Base-by-base conservation (phyloP, 176 grass and related monocot genomes). In the Alloteropsis semialata region DNA sequence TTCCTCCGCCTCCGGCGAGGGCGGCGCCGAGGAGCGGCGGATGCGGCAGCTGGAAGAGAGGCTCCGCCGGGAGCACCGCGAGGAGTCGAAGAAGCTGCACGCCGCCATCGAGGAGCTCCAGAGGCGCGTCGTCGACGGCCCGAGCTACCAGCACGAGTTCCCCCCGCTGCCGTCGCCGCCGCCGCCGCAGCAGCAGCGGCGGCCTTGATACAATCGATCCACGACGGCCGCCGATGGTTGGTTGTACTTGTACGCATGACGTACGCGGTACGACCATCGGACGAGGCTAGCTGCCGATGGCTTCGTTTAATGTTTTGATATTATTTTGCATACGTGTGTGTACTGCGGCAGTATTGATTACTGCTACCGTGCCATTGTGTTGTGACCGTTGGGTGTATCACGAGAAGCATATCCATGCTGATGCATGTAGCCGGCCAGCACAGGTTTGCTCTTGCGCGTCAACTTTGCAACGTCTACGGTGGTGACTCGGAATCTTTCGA, bases 351-450 rank as follows among this genome's bases (percentile, higher is more conserved):
- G 49, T 54, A 9, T 54, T 8, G 7, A 54, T 21, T 54, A 54
- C 50, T 21, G 19, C 50, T 54, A 54, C 30, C 33, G 36, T 58
- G 51, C 51, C n/a, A n/a, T n/a, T n/a, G n/a, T n/a, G 18, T 76
- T 58, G 54, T 76, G 74, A 76, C 74, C 74, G 74, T 76, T 76
- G 53, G 53, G 54, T 18, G 54, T 42, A 38, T 76, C 73, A 76
- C 73, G 53, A 58, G 73, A 28, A 76, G 37, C 73, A 18, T 18
- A 18, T 18, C 53, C 34, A 34, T 57, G 39, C 39, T n/a, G n/a
- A 10, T 10, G 6, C 7, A 8, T 42, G 39, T 8, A 8, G 19
- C 11, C 6, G 14, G 12, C 11, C 7, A 42, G 5, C 32, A 16
- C 32, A 6, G 15, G 54, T 60, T 60, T 76, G 74, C 74, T 38